phyloP scores from a whole-genome alignment of 108 stramenopile species.

The Discostella pseudostelligera region DNA sequence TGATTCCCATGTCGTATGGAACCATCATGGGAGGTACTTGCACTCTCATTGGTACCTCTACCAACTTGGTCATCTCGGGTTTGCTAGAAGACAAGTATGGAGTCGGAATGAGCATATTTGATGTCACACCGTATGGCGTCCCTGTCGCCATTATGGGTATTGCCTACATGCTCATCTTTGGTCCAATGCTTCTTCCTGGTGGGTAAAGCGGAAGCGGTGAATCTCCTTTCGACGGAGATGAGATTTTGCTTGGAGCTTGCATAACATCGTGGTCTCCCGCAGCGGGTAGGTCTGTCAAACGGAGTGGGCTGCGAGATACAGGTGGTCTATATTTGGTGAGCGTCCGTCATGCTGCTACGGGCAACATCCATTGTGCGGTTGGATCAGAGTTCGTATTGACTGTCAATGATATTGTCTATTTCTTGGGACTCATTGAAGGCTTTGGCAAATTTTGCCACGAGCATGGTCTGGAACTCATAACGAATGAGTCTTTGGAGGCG shows the following conservation, averaged over 20 bases:
- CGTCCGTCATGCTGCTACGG: constrained; percentile 72
- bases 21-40: constrained; percentile 80
- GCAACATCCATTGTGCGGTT: constrained; percentile 76
- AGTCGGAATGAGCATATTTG: constrained; percentile 58
- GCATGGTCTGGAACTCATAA: constrained; percentile 71
- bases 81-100: constrained; percentile 53
- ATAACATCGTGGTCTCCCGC: constrained; percentile 68
- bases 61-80: constrained; percentile 75
- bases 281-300: constrained; percentile 60
- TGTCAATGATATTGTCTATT: constrained; percentile 73
- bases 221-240: constrained; percentile 19
- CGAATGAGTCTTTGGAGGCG: constrained; percentile 46
- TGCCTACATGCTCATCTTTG: constrained; percentile 58
- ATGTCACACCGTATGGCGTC: constrained; percentile 66
- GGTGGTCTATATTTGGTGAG: constrained; percentile 71
- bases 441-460: constrained; percentile 78
- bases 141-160: constrained; percentile 65
- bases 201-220: constrained; percentile 17
- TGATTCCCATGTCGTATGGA: constrained; percentile 74
- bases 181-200: constrained; percentile 65
- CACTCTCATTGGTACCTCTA: constrained; percentile 80
- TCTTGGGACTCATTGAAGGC: constrained; percentile 71
- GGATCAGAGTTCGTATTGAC: constrained; percentile 74
- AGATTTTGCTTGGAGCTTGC: constrained; percentile 65
- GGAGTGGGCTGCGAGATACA: constrained; percentile 66